Percentiles rank a stretch among this genome's conserved stretches.
These are phyloP conservation scores for Debaryomyces fabryi DNA, from an alignment of 1,139 yeast genomes.

Conservation along the genomic window DNA sequence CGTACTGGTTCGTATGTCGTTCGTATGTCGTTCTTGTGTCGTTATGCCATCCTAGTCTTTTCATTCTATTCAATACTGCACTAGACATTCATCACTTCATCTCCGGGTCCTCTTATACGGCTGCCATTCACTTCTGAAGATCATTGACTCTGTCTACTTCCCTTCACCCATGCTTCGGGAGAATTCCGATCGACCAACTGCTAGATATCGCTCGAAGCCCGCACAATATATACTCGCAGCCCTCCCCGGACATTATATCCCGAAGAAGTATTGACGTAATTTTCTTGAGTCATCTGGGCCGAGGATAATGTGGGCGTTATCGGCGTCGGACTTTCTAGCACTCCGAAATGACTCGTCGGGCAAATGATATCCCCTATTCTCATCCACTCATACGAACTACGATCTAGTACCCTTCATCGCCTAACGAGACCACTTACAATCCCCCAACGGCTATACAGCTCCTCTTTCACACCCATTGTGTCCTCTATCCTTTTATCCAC, in stretches of 20 bases:
- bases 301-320: neutral
- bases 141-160: neutral
- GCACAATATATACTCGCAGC: neutral
- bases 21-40: too few species aligned
- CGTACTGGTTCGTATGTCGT: neutral
- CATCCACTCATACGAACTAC: neutral
- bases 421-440: neutral
- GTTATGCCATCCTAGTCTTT: too few species aligned
- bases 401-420: neutral
- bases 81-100: too few species aligned
- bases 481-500: neutral
- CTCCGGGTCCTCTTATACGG: too few species aligned
- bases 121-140: too few species aligned
- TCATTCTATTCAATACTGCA: too few species aligned
- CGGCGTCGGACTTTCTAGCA: neutral
- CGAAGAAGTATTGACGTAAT: neutral
- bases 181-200: neutral
- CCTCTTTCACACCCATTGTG: neutral
- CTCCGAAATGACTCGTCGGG: constrained; percentile 2
- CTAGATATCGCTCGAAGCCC: neutral
- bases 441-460: neutral
- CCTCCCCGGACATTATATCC: neutral
- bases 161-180: neutral
- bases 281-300: neutral
- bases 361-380: neutral